These are phyloP conservation scores for Chlorophyllum brunneum DNA, from an alignment of 768 basidiomycete genomes.

Conservation along the genomic window DNA sequence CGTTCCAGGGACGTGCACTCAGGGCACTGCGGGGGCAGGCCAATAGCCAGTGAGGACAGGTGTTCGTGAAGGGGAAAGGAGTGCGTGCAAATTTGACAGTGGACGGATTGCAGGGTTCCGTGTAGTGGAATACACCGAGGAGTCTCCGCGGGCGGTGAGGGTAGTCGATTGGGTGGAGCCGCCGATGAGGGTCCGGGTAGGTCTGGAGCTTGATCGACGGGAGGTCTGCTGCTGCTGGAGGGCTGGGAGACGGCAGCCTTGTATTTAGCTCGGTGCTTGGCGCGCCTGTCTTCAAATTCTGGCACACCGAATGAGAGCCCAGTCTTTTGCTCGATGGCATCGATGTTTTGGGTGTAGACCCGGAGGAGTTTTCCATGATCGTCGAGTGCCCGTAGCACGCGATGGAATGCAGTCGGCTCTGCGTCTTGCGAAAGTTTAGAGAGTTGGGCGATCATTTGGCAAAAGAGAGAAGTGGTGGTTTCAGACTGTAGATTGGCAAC, in stretches of 20 bases:
- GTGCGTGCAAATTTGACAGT: conserved; percentile 79
- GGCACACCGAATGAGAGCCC: conserved; percentile 88
- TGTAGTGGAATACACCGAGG: conserved; percentile 89
- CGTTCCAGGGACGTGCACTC: conserved; percentile 68
- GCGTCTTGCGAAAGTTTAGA: conserved; percentile 70
- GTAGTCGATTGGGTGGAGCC: conserved; percentile 29
- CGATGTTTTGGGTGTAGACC: conserved; percentile 94
- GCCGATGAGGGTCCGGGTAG: conserved; percentile 14
- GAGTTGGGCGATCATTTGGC: conserved; percentile 85
- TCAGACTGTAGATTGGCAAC: conserved; percentile 67
- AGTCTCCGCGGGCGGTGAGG: conserved; percentile 51
- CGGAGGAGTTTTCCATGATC: conserved; percentile 72
- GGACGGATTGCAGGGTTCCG: conserved; percentile 74
- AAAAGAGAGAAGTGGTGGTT: conserved; percentile 72
- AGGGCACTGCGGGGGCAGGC: conserved; percentile 72
- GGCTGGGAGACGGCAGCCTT: conserved; percentile 22
- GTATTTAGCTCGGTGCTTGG: conserved; percentile 45
- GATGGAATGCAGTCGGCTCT: conserved; percentile 78
- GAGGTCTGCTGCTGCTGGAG: conserved; percentile 13
- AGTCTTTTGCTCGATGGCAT: conserved; percentile 82
- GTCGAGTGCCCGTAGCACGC: conserved; percentile 69
- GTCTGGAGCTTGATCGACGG: conserved; percentile 9
- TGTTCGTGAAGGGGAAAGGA: conserved; percentile 63
- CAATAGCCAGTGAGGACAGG: conserved; percentile 54
- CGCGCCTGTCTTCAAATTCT: conserved; percentile 54